Percentiles rank a stretch among this genome's conserved stretches.
Evolutionary conservation across 176 grass and related monocot species (phyloP).

Genomic region (Musa beccarii): DNA sequence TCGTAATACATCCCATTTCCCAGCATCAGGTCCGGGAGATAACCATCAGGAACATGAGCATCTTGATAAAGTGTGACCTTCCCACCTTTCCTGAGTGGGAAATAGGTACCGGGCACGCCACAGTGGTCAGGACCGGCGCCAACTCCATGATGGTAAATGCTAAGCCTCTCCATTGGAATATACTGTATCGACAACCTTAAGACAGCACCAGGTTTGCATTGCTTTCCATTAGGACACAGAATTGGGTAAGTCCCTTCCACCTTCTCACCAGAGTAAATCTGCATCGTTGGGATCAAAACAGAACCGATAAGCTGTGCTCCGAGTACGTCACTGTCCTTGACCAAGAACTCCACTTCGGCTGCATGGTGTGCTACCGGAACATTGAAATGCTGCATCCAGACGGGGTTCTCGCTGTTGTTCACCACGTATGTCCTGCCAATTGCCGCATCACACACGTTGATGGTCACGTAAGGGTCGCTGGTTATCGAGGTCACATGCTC

Average conservation of each 20-base stretch:
- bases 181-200: conserved; percentile 59
- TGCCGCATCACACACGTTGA: conserved; percentile 38
- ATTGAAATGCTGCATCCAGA: conserved; percentile 67
- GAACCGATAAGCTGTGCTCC: conserved; percentile 60
- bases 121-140: conserved; percentile 35
- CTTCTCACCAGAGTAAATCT: conserved; percentile 34
- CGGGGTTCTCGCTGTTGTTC: conserved; percentile 60
- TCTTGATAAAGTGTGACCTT: conserved; percentile 79
- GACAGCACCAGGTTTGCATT: conserved; percentile 37
- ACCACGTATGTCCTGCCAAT: conserved; percentile 64
- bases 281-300: conserved; percentile 38
- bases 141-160: conserved; percentile 59
- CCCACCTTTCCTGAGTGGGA: conserved; percentile 48
- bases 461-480: conserved; percentile 80
- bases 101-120: conserved; percentile 79
- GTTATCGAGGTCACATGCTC: conserved; percentile 33
- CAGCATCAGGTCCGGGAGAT: conserved; percentile 54
- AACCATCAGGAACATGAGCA: conserved; percentile 67
- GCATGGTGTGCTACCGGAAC: conserved; percentile 62
- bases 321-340: conserved; percentile 68
- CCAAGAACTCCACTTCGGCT: conserved; percentile 41
- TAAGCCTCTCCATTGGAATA: conserved; percentile 44
- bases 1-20: conserved; percentile 51
- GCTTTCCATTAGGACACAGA: conserved; percentile 49
- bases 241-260: conserved; percentile 44